phyloP scores from a whole-genome alignment of 495 filamentous ascomycete genomes.

The Xylaria cubensis region DNA sequence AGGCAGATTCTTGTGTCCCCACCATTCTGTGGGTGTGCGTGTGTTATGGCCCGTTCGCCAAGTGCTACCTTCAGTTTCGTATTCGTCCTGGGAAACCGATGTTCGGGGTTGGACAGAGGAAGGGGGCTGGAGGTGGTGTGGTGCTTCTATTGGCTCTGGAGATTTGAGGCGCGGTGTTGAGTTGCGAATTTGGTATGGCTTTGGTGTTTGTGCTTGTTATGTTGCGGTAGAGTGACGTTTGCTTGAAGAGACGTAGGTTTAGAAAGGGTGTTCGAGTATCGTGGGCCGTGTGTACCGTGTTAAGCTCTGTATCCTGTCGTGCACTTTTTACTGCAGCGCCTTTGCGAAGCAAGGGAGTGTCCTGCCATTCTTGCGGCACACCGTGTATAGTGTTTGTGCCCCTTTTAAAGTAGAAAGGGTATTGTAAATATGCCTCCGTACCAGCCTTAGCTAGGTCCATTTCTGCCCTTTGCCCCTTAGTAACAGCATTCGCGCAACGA shows the following conservation, averaged over 20 bases:
- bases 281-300: background rate
- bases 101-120: background rate
- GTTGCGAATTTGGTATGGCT: slow-evolving; percentile 7
- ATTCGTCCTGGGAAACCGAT: slow-evolving; percentile 10
- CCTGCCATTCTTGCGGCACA: background rate
- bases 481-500: background rate
- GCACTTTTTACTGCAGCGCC: background rate
- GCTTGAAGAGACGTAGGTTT: background rate
- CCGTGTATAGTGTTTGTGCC: background rate
- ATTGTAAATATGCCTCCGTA: background rate
- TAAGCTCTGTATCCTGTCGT: background rate
- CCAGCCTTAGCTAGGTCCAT: background rate
- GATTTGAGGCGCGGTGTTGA: background rate
- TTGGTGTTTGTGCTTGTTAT: background rate
- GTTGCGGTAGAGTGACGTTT: slow-evolving; percentile 1
- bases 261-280: background rate
- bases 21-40: background rate
- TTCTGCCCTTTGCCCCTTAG: background rate
- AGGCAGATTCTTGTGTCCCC: background rate
- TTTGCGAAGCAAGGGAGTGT: background rate
- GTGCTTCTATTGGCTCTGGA: background rate
- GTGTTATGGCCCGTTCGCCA: background rate
- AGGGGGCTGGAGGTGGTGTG: background rate
- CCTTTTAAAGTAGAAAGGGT: background rate
- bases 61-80: slow-evolving; percentile 4